phyloP scores from a whole-genome alignment of 1,139 yeast species.

The Hemisphaericaspora xylofermentans region DNA sequence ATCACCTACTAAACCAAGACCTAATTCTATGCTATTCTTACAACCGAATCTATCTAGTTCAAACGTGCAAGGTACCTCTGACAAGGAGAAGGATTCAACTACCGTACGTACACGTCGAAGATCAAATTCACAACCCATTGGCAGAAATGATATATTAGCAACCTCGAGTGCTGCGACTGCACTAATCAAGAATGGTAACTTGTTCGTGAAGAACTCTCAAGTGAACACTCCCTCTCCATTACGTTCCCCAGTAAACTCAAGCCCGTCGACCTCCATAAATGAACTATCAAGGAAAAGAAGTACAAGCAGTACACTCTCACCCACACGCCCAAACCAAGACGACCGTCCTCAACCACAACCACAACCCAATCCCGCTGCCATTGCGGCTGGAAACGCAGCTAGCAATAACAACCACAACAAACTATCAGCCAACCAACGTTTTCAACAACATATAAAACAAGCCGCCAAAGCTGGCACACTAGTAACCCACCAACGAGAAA shows the following conservation, averaged over 20 bases:
- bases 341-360: constrained; percentile 24
- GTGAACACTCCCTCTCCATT: constrained; percentile 2
- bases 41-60: constrained; percentile 24
- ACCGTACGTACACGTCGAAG: constrained; percentile 27
- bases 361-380: constrained; percentile 12
- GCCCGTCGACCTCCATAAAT: no score
- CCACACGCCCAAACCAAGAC: constrained; percentile 7
- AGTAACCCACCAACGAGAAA: constrained; percentile 41
- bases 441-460: constrained; percentile 40
- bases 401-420: constrained; percentile 7
- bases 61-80: not conserved
- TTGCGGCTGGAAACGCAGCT: not conserved
- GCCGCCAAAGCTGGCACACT: constrained; percentile 42
- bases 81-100: not conserved
- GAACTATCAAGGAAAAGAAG: constrained; percentile 4
- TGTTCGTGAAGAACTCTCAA: constrained; percentile 5
- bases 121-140: constrained; percentile 43
- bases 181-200: constrained; percentile 18
- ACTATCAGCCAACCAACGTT: constrained; percentile 40
- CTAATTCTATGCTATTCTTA: constrained; percentile 29
- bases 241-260: constrained; percentile 11
- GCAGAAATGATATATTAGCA: constrained; percentile 20
- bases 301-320: constrained; percentile 8
- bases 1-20: constrained; percentile 21
- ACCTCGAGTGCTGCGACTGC: constrained; percentile 42